These are phyloP conservation scores for Schizonepeta tenuifolia DNA, from an alignment of 257 asterid genomes.

Conservation along the genomic window DNA sequence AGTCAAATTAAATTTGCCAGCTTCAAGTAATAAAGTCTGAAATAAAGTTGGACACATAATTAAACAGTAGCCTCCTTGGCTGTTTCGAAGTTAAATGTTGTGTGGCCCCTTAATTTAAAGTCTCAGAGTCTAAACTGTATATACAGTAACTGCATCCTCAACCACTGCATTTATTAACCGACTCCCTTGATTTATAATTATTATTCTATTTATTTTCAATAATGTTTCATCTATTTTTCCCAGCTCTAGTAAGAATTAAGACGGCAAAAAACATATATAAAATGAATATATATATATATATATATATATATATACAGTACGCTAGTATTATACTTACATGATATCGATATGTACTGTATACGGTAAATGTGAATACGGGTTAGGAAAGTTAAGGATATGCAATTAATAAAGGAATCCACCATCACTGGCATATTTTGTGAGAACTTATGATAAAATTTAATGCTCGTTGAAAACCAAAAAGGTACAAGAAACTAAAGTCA, in stretches of 20 bases:
- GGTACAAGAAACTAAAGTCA: conserved; percentile 23
- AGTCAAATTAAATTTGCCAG: conserved; percentile 20
- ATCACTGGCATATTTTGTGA: conserved; percentile 26
- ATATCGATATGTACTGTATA: too few species aligned
- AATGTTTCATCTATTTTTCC: not conserved
- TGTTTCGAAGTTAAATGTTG: conserved; percentile 38
- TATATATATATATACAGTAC: too few species aligned
- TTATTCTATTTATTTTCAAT: not conserved
- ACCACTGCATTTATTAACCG: conserved; percentile 54
- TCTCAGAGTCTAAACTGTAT: conserved; percentile 14
- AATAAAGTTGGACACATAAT: conserved; percentile 32
- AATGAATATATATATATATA: not conserved
- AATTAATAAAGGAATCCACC: not conserved
- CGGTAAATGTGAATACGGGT: not conserved
- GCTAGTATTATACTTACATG: too few species aligned
- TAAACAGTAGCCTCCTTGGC: conserved; percentile 33
- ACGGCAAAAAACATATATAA: not conserved
- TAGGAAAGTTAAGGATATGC: not conserved
- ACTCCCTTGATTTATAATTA: not conserved
- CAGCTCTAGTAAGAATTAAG: not conserved
- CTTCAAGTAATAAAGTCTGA: conserved; percentile 29
- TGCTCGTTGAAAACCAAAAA: conserved; percentile 31
- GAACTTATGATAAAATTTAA: conserved; percentile 33
- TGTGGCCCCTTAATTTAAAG: conserved; percentile 37
- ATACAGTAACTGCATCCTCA: conserved; percentile 37